Conservation (phyloP, 306 rosid genomes). For the Purshia tridentata region DNA sequence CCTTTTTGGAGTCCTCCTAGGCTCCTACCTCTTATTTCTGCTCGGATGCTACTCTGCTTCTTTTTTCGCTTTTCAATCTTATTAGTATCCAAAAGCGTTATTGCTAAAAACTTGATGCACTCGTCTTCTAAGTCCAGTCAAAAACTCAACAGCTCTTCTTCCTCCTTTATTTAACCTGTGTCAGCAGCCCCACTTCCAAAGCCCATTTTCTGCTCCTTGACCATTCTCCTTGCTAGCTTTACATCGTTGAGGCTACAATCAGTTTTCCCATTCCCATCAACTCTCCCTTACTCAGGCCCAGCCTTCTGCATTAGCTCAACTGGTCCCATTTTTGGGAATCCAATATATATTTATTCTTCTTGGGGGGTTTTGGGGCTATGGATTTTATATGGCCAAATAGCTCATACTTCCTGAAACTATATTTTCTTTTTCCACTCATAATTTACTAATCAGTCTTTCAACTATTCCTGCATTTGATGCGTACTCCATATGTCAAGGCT, state of each 20-base stretch:
- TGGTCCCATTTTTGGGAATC: not conserved
- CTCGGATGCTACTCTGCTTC: not conserved
- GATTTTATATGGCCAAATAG: not conserved
- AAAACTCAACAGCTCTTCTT: not conserved
- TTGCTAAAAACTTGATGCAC: not conserved
- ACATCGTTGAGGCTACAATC: not conserved
- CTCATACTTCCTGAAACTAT: not conserved
- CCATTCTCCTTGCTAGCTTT: not conserved
- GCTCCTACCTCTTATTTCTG: no score
- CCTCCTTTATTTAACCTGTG: not conserved
- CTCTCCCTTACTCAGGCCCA: not conserved
- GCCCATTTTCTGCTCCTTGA: not conserved
- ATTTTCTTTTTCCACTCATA: no score
- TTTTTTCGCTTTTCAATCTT: not conserved
- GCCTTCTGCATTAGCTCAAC: not conserved
- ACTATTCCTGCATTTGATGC: no score
- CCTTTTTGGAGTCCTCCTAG: not conserved
- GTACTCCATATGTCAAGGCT: not conserved
- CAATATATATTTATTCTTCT: not conserved
- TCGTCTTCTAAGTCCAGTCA: constrained; percentile 6
- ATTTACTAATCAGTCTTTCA: no score
- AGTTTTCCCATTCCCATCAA: not conserved
- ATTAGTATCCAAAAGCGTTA: no score
- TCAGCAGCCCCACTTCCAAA: no score
- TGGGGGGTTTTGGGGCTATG: not conserved